A percentile compares a stretch with the other conserved stretches of the same genome.
Conservation (phyloP, 2,329 filamentous ascomycete genomes). For the Pseudogymnoascus sp. region DNA sequence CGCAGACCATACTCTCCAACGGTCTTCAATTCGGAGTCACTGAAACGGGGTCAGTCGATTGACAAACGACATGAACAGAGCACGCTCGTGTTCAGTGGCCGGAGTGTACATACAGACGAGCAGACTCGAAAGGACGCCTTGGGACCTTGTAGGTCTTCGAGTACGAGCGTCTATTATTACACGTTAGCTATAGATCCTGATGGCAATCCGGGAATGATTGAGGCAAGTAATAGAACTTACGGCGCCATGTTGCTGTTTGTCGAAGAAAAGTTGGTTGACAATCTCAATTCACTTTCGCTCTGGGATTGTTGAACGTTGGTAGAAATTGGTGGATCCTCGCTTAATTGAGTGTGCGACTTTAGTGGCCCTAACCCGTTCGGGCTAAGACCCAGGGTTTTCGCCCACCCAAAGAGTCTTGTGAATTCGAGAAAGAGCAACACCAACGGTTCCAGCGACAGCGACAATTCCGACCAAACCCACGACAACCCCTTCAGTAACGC, state of each 20-base stretch:
- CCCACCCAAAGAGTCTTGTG: constrained; percentile 6
- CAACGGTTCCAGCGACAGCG: constrained; percentile 14
- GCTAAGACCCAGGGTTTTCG: constrained; percentile 6
- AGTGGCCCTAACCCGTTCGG: constrained; percentile 10
- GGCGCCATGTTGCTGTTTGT: constrained; percentile 34
- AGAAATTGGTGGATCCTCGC: constrained; percentile 12
- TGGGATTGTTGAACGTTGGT: neutral
- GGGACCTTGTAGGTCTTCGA: constrained; percentile 99
- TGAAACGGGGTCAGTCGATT: constrained; percentile 57
- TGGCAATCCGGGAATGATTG: neutral
- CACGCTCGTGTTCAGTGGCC: constrained; percentile 99
- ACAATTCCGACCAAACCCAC: constrained; percentile 15
- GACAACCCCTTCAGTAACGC: constrained; percentile 33
- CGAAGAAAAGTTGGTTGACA: constrained; percentile 11
- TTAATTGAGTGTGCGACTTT: constrained; percentile 9
- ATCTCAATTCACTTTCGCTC: constrained; percentile 12
- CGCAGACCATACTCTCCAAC: constrained; percentile 99
- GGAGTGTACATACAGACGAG: constrained; percentile 89
- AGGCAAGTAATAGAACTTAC: constrained; percentile 23
- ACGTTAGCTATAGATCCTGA: neutral
- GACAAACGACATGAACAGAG: constrained; percentile 92
- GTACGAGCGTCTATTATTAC: constrained; percentile 54
- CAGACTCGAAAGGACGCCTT: constrained; percentile 87
- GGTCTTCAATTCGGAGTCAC: constrained; percentile 99
- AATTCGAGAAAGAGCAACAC: constrained; percentile 7